A percentile compares a stretch with the other conserved stretches of the same genome.
Conservation (phyloP, 2,329 filamentous ascomycete species). For the Diaporthe longicolla region DNA sequence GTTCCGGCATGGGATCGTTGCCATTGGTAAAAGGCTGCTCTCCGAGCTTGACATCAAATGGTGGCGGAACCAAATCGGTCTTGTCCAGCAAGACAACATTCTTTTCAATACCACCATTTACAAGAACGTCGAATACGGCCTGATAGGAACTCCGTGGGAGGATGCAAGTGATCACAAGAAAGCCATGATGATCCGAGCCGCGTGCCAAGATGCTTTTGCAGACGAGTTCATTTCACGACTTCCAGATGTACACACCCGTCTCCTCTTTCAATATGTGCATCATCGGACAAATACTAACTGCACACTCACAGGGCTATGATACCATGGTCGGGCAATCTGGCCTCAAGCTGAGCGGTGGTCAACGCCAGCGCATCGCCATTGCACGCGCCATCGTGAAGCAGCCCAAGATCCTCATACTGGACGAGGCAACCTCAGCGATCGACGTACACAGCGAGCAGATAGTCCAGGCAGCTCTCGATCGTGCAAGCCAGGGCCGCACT, state of each 20-base stretch:
- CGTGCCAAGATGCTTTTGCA: conserved; percentile 77
- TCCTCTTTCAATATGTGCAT: background rate
- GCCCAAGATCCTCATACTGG: conserved; percentile 17
- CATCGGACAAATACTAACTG: background rate
- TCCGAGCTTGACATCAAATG: conserved; percentile 74
- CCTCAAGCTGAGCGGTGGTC: conserved; percentile 80
- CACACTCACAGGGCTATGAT: conserved; percentile 66
- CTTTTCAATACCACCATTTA: conserved; percentile 64
- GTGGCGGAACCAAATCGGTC: conserved; percentile 63
- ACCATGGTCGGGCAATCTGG: conserved; percentile 84
- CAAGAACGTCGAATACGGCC: conserved; percentile 67
- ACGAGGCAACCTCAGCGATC: conserved; percentile 59
- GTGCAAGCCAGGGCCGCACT: conserved; percentile 13
- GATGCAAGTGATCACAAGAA: conserved; percentile 56
- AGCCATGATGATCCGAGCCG: conserved; percentile 71
- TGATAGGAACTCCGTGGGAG: conserved; percentile 60
- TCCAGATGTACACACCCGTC: conserved; percentile 60
- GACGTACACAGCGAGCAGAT: conserved; percentile 57
- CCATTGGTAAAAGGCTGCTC: conserved; percentile 14
- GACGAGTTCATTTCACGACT: conserved; percentile 77
- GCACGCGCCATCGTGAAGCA: conserved; percentile 49
- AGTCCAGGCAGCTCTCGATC: conserved; percentile 5
- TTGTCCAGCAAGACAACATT: conserved; percentile 57
- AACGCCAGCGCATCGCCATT: conserved; percentile 80
- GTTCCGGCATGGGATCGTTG: conserved; percentile 28